Percentiles rank a stretch among this genome's conserved stretches.
These are phyloP conservation scores for Coccomyxa sp. DNA, from an alignment of 139 green algal species.

Conservation along the genomic window DNA sequence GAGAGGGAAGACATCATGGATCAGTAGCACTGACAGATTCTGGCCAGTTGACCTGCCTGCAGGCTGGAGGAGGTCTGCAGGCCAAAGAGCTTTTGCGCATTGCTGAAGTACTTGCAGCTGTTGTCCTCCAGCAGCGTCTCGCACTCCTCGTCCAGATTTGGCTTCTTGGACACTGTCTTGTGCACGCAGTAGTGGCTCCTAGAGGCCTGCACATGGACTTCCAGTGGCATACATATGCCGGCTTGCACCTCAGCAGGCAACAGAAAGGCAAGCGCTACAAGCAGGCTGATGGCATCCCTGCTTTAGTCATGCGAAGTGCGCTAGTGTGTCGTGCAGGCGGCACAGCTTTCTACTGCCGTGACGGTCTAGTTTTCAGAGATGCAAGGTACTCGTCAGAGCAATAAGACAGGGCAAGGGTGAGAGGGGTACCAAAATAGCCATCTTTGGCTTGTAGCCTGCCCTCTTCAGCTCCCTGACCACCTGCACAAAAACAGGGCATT, in stretches of 20 bases:
- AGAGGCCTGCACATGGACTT: conserved; percentile 41
- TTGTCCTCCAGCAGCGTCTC: conserved; percentile 63
- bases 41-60: too few relatives aligned
- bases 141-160: conserved; percentile 70
- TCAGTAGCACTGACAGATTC: too few relatives aligned
- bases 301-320: too few relatives aligned
- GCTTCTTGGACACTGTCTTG: conserved; percentile 40
- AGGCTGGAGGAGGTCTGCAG: conserved; percentile 5
- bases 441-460: conserved; percentile 69
- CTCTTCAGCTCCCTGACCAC: conserved; percentile 89
- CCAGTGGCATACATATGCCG: neutral
- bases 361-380: too few relatives aligned
- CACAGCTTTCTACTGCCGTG: too few relatives aligned
- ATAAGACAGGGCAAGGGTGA: neutral
- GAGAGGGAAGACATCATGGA: too few relatives aligned
- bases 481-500: conserved; percentile 24
- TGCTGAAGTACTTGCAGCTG: conserved; percentile 52
- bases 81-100: conserved; percentile 20
- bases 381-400: neutral
- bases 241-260: neutral
- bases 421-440: conserved; percentile 76
- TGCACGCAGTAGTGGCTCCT: conserved; percentile 90
- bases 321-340: too few relatives aligned
- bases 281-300: too few relatives aligned
- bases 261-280: neutral